Evolutionary conservation across 192 early-diverging fungal species (phyloP), one percentile per base, ranked within the genome.

Genomic region (Funneliformis mosseae): DNA sequence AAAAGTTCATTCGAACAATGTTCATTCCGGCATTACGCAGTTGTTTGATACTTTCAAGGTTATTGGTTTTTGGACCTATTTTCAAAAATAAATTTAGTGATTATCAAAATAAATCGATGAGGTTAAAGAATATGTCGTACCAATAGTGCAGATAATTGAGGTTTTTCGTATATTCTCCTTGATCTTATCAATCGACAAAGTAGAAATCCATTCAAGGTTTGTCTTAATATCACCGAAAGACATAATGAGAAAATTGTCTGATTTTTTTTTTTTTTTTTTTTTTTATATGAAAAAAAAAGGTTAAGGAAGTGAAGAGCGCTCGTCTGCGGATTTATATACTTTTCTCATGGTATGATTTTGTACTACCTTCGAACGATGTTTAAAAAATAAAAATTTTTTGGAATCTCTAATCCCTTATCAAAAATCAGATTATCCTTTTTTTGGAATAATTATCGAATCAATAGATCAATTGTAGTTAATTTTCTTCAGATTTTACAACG

Each of bases 141-240:
- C 90, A 78, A 92, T 92, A 77, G 94, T 95, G 85, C 93, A 94
- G 84, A 95, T 94, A 48, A 95, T 95, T 66, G 93, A 93, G 39
- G 91, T 93, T 85, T 94, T 94, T 80, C 94, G 92, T 68, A 89
- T 82, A 39, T 86, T 88, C 33, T 78, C 77, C 8, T 89, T 90
- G 61, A 90, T 84, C 59, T 85, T 80, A 77, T 86, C 89, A 68
- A 94, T 91, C 73, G 85, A 86, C 64, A 95, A 87, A 64, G 88
- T 84, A 50, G 92, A 86, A 48, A 94, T 83, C 92, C 94, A 94
- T 85, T 93, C 85, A 43, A 95, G 88, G 81, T 89, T 92, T 63
- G 89, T 89, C n/a, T 88, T 89, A 73, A 89, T 85, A 39, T 77
- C 64, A 48, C 74, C 0, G 7, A 21, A 14, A 16, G 21, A 1